These are phyloP conservation scores for Heliocybe sulcata DNA, from an alignment of 1,284 basidiomycete genomes.

Conservation along the genomic window DNA sequence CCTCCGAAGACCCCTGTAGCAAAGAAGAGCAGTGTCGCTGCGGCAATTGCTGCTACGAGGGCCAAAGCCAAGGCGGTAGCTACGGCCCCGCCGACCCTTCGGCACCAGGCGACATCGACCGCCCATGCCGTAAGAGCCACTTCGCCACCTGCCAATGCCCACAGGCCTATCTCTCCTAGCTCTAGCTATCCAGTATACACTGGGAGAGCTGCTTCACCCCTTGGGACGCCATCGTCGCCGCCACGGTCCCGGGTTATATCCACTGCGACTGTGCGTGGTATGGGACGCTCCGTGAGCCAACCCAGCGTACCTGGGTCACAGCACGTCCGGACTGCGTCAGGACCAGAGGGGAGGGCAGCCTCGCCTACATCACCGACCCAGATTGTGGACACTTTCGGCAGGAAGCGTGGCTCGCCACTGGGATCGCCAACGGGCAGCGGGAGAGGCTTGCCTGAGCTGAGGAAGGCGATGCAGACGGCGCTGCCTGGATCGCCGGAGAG, in stretches of 20 bases:
- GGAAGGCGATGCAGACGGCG: slow-evolving; percentile 37
- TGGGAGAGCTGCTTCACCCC: slow-evolving; percentile 28
- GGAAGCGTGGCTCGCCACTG: slow-evolving; percentile 44
- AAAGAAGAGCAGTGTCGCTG: slow-evolving; percentile 75
- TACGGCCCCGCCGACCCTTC: slow-evolving; percentile 64
- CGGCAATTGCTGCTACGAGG: slow-evolving; percentile 76
- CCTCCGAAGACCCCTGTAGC: slow-evolving; percentile 37
- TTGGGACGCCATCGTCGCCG: slow-evolving; percentile 31
- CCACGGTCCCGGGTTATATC: slow-evolving; percentile 39
- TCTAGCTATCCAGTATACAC: slow-evolving; percentile 16
- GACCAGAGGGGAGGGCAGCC: slow-evolving; percentile 8
- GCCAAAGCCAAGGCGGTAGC: slow-evolving; percentile 81
- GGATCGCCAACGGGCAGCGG: slow-evolving; percentile 23
- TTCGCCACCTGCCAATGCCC: slow-evolving; percentile 31
- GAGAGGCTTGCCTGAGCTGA: slow-evolving; percentile 23
- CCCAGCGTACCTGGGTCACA: slow-evolving; percentile 18
- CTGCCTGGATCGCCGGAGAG: slow-evolving; percentile 36
- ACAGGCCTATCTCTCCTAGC: slow-evolving; percentile 35
- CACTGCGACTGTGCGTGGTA: slow-evolving; percentile 14
- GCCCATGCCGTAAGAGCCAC: slow-evolving; percentile 40
- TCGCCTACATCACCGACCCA: slow-evolving; percentile 39
- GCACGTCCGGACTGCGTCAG: slow-evolving; percentile 23
- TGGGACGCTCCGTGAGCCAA: slow-evolving; percentile 33
- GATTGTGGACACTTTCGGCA: slow-evolving; percentile 24
- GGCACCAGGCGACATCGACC: slow-evolving; percentile 70